Evolutionary conservation across 768 basidiomycete species (phyloP).

Genomic region (Coprinellus micaceus): DNA sequence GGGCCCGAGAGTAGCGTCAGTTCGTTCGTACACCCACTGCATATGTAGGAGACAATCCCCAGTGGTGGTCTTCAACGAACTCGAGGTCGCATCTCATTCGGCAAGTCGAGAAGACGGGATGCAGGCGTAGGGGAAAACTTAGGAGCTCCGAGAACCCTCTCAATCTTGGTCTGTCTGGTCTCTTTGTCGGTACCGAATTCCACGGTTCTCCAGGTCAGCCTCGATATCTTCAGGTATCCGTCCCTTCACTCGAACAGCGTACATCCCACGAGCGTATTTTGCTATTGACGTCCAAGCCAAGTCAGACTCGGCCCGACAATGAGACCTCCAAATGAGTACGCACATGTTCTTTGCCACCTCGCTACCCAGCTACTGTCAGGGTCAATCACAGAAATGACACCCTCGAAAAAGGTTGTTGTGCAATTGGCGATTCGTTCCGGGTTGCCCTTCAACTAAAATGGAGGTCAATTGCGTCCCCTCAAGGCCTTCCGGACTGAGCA

Average conservation of each 20-base stretch:
- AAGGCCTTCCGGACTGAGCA: not conserved
- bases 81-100: not conserved
- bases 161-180: slow-evolving; percentile 77
- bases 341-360: slow-evolving; percentile 92
- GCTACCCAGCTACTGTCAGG: slow-evolving; percentile 93
- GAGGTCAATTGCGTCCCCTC: slow-evolving; percentile 2
- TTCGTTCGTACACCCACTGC: not conserved
- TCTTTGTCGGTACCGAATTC: slow-evolving; percentile 81
- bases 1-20: not conserved
- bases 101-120: not conserved
- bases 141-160: too few relatives aligned
- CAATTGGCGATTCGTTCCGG: slow-evolving; percentile 79
- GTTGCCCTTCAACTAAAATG: slow-evolving; percentile 76
- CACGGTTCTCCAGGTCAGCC: slow-evolving; percentile 69
- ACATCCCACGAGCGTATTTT: slow-evolving; percentile 88
- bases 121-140: not conserved
- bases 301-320: not conserved
- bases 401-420: slow-evolving; percentile 92
- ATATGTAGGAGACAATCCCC: too few relatives aligned
- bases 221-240: slow-evolving; percentile 84
- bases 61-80: not conserved
- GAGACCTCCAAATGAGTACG: not conserved
- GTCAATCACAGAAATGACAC: slow-evolving; percentile 82
- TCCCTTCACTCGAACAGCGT: slow-evolving; percentile 86
- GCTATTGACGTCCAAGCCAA: too few relatives aligned